Evolutionary conservation across 176 grass and related monocot genomes (phyloP).

Genomic region (Chrysopogon serrulatus): DNA sequence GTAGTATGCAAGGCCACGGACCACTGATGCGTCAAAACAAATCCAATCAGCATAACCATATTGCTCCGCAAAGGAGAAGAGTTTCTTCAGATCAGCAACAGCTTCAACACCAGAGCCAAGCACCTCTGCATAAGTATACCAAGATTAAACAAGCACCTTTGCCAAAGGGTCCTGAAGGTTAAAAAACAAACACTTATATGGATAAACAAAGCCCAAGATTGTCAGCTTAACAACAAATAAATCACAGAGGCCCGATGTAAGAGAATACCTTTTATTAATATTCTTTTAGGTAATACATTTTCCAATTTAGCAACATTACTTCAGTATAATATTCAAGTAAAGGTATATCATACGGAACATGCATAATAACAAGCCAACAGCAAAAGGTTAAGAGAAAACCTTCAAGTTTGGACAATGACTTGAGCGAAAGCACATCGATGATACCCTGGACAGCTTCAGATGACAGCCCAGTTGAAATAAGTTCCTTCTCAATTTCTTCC

Average conservation of each 20-base stretch:
- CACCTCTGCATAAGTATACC: slow-evolving; percentile 46
- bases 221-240: neutral
- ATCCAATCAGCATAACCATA: slow-evolving; percentile 92
- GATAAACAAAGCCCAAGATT: neutral
- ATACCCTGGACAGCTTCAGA: slow-evolving; percentile 74
- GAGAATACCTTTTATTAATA: neutral
- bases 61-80: slow-evolving; percentile 76
- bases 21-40: slow-evolving; percentile 89
- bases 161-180: neutral
- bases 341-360: neutral
- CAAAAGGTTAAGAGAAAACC: slow-evolving; percentile 46
- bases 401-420: slow-evolving; percentile 75
- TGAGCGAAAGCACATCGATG: slow-evolving; percentile 77
- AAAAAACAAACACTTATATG: neutral
- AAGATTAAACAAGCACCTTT: slow-evolving; percentile 9
- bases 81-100: slow-evolving; percentile 80
- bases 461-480: slow-evolving; percentile 57
- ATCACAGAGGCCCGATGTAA: neutral
- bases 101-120: slow-evolving; percentile 65
- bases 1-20: slow-evolving; percentile 95
- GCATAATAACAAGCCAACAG: neutral
- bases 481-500: slow-evolving; percentile 75
- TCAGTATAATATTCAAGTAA: neutral
- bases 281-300: neutral
- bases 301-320: neutral